Conservation (phyloP, 495 filamentous ascomycete species). For the Penicillium ucsense region DNA sequence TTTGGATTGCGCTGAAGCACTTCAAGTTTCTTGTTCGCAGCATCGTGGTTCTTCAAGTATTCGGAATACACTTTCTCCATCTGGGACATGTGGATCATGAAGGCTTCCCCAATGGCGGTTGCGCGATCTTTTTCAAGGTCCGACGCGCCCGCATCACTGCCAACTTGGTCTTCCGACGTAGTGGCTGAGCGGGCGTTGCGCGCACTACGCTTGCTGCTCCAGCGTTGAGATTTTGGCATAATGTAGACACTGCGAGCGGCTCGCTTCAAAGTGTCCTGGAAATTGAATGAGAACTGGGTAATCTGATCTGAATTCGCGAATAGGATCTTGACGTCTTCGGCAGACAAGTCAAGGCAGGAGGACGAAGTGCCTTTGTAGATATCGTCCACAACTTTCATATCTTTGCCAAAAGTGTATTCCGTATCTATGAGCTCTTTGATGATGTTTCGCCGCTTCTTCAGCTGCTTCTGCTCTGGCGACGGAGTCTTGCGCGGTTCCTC, state of each 20-base stretch:
- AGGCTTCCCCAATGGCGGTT: slow-evolving; percentile 71
- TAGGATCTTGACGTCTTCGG: slow-evolving; percentile 73
- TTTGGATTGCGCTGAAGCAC: slow-evolving; percentile 61
- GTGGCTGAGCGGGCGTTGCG: slow-evolving; percentile 27
- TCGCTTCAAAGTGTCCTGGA: slow-evolving; percentile 68
- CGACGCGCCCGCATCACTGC: slow-evolving; percentile 29
- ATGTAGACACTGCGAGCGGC: slow-evolving; percentile 67
- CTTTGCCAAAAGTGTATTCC: slow-evolving; percentile 73
- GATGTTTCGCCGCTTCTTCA: slow-evolving; percentile 61
- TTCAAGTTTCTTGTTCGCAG: slow-evolving; percentile 67
- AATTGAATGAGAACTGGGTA: slow-evolving; percentile 67
- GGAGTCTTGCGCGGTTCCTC: slow-evolving; percentile 28
- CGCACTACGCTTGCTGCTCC: slow-evolving; percentile 44
- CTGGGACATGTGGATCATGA: slow-evolving; percentile 56
- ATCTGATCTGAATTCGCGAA: slow-evolving; percentile 88
- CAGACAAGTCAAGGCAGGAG: slow-evolving; percentile 66
- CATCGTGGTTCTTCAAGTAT: slow-evolving; percentile 79
- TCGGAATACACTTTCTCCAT: slow-evolving; percentile 82
- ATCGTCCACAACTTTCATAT: slow-evolving; percentile 93
- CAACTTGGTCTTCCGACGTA: slow-evolving; percentile 8
- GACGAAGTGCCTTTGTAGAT: slow-evolving; percentile 95
- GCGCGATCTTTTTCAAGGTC: slow-evolving; percentile 65
- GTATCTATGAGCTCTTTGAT: slow-evolving; percentile 91
- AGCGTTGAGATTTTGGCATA: slow-evolving; percentile 46
- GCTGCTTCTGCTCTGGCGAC: slow-evolving; percentile 45